These are phyloP conservation scores for Carex sylvatica DNA, from an alignment of 202 grass and related monocot species.

Conservation along the genomic window DNA sequence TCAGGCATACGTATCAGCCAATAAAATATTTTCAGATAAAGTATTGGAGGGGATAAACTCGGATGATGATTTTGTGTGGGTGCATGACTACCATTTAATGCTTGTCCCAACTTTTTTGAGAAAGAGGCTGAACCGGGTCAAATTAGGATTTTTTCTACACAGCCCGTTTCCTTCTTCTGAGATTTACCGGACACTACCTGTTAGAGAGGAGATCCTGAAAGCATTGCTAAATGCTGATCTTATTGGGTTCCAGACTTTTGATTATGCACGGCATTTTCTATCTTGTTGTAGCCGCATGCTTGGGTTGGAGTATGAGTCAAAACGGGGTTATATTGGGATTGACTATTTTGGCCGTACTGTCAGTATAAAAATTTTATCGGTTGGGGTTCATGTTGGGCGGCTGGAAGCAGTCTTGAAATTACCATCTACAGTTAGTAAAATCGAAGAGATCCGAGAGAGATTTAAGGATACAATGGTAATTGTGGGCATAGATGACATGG, in stretches of 20 bases:
- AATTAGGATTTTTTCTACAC: slow-evolving; percentile 88
- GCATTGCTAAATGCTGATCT: slow-evolving; percentile 89
- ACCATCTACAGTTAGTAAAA: slow-evolving; percentile 51
- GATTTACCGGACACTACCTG: slow-evolving; percentile 88
- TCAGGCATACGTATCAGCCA: slow-evolving; percentile 83
- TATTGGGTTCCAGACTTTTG: slow-evolving; percentile 96
- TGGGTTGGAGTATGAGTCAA: slow-evolving; percentile 78
- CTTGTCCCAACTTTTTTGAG: slow-evolving; percentile 88
- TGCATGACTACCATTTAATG: slow-evolving; percentile 99
- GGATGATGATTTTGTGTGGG: slow-evolving; percentile 93
- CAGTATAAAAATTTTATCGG: slow-evolving; percentile 76
- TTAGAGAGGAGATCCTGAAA: slow-evolving; percentile 90
- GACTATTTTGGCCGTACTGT: slow-evolving; percentile 91
- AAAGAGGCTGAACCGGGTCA: slow-evolving; percentile 66
- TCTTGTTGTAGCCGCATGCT: slow-evolving; percentile 89
- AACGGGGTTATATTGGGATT: slow-evolving; percentile 89
- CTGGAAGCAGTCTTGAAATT: slow-evolving; percentile 69
- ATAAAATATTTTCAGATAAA: slow-evolving; percentile 88
- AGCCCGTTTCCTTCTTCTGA: slow-evolving; percentile 88
- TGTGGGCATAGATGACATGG: slow-evolving; percentile 85
- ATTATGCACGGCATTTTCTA: slow-evolving; percentile 90
- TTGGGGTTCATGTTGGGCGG: slow-evolving; percentile 75
- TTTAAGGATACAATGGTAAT: slow-evolving; percentile 70
- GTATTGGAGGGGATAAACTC: slow-evolving; percentile 88
- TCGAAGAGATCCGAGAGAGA: slow-evolving; percentile 66